Conservation (phyloP, 2,329 filamentous ascomycete genomes). For the Cryphonectria nitschkei region DNA sequence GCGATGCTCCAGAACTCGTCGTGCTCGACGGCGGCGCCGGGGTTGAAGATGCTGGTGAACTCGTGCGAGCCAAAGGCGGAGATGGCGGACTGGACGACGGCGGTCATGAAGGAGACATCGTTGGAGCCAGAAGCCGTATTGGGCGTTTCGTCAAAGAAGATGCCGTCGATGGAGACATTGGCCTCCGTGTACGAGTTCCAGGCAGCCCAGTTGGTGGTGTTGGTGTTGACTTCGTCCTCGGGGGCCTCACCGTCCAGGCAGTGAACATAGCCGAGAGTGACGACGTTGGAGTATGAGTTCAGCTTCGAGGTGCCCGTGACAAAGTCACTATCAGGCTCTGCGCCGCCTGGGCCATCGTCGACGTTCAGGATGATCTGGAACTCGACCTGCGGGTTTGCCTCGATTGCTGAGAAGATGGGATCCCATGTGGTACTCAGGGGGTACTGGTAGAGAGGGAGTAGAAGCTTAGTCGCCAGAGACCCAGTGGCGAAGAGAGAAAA, state of each 20-base stretch:
- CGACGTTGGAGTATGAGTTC: slow-evolving; percentile 22
- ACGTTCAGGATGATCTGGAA: slow-evolving; percentile 27
- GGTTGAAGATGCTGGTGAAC: slow-evolving; percentile 25
- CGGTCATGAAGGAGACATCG: slow-evolving; percentile 20
- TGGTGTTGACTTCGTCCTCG: slow-evolving; percentile 14
- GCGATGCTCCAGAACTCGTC: slow-evolving; percentile 16
- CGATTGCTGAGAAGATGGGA: slow-evolving; percentile 18
- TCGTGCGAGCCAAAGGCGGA: slow-evolving; percentile 8
- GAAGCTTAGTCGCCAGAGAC: slow-evolving; percentile 20
- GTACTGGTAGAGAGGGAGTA: slow-evolving; percentile 24
- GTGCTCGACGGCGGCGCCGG: slow-evolving; percentile 12
- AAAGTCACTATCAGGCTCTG: slow-evolving; percentile 11
- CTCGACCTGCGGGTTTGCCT: slow-evolving; percentile 20
- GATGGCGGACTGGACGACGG: slow-evolving; percentile 13
- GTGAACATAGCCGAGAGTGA: slow-evolving; percentile 24
- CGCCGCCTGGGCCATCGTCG: slow-evolving; percentile 21
- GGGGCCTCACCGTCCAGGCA: slow-evolving; percentile 11
- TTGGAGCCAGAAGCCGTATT: slow-evolving; percentile 24
- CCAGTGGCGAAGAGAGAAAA: slow-evolving; percentile 11
- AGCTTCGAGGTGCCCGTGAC: slow-evolving; percentile 13
- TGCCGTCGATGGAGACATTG: slow-evolving; percentile 23
- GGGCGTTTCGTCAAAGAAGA: slow-evolving; percentile 30
- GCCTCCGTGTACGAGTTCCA: slow-evolving; percentile 16
- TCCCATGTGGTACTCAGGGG: slow-evolving; percentile 17
- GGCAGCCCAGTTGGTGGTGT: slow-evolving; percentile 18